Evolutionary conservation across 192 early-diverging fungal species (phyloP), one percentile per base, ranked within the genome.

Genomic region (Linnemannia exigua): DNA sequence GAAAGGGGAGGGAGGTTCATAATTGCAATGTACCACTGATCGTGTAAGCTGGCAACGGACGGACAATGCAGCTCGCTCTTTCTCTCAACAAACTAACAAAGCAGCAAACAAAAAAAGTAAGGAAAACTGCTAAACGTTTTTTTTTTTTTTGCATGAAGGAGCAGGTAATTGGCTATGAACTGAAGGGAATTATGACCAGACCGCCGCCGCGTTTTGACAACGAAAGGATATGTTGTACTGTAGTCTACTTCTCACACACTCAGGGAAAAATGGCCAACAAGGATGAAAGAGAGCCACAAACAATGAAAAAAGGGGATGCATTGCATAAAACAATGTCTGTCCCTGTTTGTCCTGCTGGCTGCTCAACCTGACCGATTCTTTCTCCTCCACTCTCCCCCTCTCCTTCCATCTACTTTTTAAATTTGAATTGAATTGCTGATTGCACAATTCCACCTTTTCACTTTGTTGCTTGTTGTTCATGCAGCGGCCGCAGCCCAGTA

Each of bases 101-200:
- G 12, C 58, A 63, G 12, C 58, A 63, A 63, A 63, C 58, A 44
- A 44, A 44, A 44, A n/a, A n/a, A 6, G 41, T 6, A 44, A 44
- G 41, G 41, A 44, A 25, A 25, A 22, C 16, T 25, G n/a, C 7
- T 1, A 25, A 58, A n/a, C n/a, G 1, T n/a, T 54, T 54, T 8
- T 16, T 51, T 54, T n/a, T 54, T 61, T 61, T 63, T 63, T 31
- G 58, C 58, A 63, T 63, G 58, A 63, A 63, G 12, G 58, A 15
- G 28, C 58, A 2, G 28, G 4, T 46, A 46, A 46, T 50, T 50
- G 9, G n/a, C n/a, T 50, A 17, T 16, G 48, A 17, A 50, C 12
- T 31, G 28, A 63, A 33, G 28, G 15, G 25, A 31, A 33, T n/a
- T 14, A 63, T 25, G 58, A 31, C 28, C 15, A 63, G 58, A 63